Evolutionary conservation across 2,329 filamentous ascomycete genomes (phyloP).

Genomic region (Phialophora chinensis): DNA sequence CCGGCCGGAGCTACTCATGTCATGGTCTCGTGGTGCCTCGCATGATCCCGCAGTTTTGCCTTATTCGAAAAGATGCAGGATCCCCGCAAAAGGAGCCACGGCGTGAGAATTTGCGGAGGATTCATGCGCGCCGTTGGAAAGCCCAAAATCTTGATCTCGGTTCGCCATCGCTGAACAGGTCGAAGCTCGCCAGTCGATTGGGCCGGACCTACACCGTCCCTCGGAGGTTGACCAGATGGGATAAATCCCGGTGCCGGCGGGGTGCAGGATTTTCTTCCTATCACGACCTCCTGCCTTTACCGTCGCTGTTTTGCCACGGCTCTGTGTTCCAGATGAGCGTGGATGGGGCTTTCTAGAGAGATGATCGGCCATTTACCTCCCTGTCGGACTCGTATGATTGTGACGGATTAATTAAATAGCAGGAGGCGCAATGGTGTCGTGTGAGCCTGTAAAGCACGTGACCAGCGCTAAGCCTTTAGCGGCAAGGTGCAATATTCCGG

Average conservation of each 20-base stretch:
- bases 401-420: no score
- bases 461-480: no score
- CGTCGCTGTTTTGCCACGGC: not conserved
- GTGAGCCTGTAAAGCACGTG: no score
- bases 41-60: slow-evolving; percentile 32
- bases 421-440: no score
- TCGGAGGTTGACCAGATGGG: not conserved
- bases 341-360: not conserved
- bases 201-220: not conserved
- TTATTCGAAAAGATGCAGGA: slow-evolving; percentile 20
- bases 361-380: no score
- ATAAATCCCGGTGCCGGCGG: not conserved
- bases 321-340: not conserved
- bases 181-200: not conserved
- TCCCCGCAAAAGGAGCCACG: not conserved
- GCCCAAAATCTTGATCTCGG: not conserved
- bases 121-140: not conserved
- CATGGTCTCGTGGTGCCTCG: slow-evolving; percentile 16
- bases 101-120: not conserved
- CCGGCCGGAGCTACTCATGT: slow-evolving; percentile 1
- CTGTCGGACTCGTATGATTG: no score
- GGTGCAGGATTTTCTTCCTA: not conserved
- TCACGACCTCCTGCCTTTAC: not conserved
- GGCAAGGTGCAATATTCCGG: no score
- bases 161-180: not conserved